Conservation (phyloP, 179 eudicot genomes). For the Silene coronaria region DNA sequence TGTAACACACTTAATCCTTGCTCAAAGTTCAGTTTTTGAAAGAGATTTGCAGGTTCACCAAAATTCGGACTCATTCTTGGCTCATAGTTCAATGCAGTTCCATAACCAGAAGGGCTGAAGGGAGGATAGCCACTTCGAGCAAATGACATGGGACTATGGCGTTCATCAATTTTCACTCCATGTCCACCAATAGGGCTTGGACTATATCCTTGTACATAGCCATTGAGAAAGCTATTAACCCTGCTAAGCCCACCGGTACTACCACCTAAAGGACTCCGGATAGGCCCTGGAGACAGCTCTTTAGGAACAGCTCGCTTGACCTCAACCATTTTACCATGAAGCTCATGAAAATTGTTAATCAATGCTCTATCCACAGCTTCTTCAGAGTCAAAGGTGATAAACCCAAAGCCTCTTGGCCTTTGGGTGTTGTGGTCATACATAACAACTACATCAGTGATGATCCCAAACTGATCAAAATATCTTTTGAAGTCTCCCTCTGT, state of each 20-base stretch:
- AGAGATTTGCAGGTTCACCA: constrained; percentile 32
- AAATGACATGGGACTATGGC: constrained; percentile 32
- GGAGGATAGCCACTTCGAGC: constrained; percentile 38
- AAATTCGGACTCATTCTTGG: constrained; percentile 41
- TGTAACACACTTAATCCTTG: constrained; percentile 32
- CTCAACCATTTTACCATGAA: constrained; percentile 50
- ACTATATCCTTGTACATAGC: constrained; percentile 28
- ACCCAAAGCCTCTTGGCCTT: constrained; percentile 55
- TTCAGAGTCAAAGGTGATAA: constrained; percentile 50
- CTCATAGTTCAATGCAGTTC: constrained; percentile 32
- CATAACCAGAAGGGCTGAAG: constrained; percentile 32
- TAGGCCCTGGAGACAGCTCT: constrained; percentile 40
- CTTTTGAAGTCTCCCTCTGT: constrained; percentile 48
- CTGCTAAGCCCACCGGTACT: constrained; percentile 32
- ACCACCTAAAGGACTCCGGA: constrained; percentile 33
- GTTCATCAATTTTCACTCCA: constrained; percentile 40
- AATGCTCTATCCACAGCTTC: constrained; percentile 46
- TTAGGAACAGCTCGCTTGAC: constrained; percentile 54
- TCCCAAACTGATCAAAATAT: constrained; percentile 48
- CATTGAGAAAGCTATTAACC: constrained; percentile 39
- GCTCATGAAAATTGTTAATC: constrained; percentile 39
- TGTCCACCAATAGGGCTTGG: constrained; percentile 34
- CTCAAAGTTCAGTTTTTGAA: constrained; percentile 32
- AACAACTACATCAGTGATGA: constrained; percentile 48
- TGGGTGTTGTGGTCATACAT: constrained; percentile 60